These are phyloP conservation scores for Sherardia arvensis DNA, from an alignment of 257 asterid genomes.

Conservation along the genomic window DNA sequence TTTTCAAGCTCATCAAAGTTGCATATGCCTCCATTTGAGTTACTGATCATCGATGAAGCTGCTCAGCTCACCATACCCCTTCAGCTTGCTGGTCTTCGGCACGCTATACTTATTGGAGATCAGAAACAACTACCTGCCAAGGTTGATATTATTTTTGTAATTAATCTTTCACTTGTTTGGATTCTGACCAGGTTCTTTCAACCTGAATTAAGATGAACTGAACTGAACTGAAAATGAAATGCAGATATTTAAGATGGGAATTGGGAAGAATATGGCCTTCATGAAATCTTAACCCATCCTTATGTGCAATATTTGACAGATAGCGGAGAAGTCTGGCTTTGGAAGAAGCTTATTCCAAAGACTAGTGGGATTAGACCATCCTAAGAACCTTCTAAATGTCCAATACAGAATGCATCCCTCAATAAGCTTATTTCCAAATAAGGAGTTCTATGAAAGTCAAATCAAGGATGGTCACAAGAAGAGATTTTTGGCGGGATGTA, in stretches of 20 bases:
- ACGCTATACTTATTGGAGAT: slow-evolving; percentile 77
- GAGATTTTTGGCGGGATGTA: slow-evolving; percentile 32
- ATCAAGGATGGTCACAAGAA: slow-evolving; percentile 43
- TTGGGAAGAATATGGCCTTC: background rate
- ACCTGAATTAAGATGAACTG: no score
- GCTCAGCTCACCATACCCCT: slow-evolving; percentile 67
- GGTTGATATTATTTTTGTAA: slow-evolving; percentile 19
- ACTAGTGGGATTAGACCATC: slow-evolving; percentile 44
- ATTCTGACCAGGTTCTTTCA: no score
- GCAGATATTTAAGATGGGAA: no score
- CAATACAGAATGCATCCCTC: slow-evolving; percentile 89
- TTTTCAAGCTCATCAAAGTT: slow-evolving; percentile 51
- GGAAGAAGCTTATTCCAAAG: slow-evolving; percentile 81
- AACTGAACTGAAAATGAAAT: no score
- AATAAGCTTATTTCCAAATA: slow-evolving; percentile 70
- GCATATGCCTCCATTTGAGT: slow-evolving; percentile 32
- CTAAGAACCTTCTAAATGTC: slow-evolving; percentile 48
- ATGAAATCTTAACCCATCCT: background rate
- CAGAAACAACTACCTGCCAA: slow-evolving; percentile 77
- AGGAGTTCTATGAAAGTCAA: slow-evolving; percentile 39
- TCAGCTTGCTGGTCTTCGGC: slow-evolving; percentile 53
- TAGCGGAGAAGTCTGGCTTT: slow-evolving; percentile 38
- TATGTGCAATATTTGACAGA: slow-evolving; percentile 24
- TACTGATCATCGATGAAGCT: slow-evolving; percentile 74
- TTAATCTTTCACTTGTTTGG: no score